Evolutionary conservation across 495 filamentous ascomycete species (phyloP).

Genomic region (Penicillium steckii): DNA sequence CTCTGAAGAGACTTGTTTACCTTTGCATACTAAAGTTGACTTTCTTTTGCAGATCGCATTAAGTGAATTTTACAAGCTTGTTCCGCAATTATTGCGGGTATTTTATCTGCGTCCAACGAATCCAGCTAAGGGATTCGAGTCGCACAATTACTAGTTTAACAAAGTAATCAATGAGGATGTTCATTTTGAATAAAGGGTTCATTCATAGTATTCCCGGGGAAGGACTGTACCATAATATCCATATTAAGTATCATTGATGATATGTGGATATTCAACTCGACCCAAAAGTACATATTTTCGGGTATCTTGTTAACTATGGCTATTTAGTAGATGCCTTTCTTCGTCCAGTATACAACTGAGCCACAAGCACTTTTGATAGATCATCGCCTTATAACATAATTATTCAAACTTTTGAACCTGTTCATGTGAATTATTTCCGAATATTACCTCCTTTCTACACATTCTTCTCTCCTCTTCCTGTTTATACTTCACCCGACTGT

Average conservation of each 20-base stretch:
- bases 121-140: background rate
- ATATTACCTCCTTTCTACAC: too few species aligned
- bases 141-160: background rate
- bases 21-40: background rate
- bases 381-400: too few species aligned
- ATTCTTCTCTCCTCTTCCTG: too few species aligned
- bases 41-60: slow-evolving; percentile 5
- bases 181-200: background rate
- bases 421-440: too few species aligned
- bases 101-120: background rate
- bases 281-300: too few species aligned
- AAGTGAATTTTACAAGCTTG: slow-evolving; percentile 21
- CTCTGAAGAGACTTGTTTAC: background rate
- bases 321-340: too few species aligned
- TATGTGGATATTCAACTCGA: too few species aligned
- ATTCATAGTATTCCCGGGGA: background rate
- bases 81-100: slow-evolving; percentile 14
- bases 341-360: too few species aligned
- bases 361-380: too few species aligned
- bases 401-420: too few species aligned
- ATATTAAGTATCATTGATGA: too few species aligned
- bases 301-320: too few species aligned
- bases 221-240: background rate
- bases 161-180: background rate
- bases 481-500: background rate